A percentile compares a stretch with the other conserved stretches of the same genome.
Evolutionary conservation across 148 eudicot genomes (phyloP).

Genomic region (Chenopodium quinoa): DNA sequence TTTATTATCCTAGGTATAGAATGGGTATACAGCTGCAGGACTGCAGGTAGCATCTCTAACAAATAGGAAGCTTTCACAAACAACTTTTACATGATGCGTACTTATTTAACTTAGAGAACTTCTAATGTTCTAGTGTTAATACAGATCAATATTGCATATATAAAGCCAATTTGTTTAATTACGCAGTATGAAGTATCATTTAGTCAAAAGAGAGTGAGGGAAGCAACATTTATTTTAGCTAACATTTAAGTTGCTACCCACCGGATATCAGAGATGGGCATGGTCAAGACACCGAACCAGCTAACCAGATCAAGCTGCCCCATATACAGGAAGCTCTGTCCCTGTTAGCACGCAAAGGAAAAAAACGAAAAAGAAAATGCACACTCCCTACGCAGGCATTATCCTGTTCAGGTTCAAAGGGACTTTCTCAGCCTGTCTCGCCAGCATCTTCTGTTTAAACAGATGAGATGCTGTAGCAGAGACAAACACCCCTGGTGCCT

Average conservation of each 20-base stretch:
- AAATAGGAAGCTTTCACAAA: not conserved
- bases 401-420: constrained; percentile 99
- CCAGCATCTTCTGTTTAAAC: constrained; percentile 27
- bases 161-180: too few species aligned
- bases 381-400: constrained; percentile 99
- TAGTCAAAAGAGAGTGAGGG: not conserved
- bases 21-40: not conserved
- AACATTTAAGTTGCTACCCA: constrained; percentile 15
- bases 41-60: not conserved
- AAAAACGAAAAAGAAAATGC: constrained; percentile 48
- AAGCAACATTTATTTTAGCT: constrained; percentile 8
- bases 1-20: not conserved
- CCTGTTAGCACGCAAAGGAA: constrained; percentile 55
- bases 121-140: not conserved
- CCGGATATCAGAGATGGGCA: constrained; percentile 28
- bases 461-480: constrained; percentile 43
- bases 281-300: constrained; percentile 25
- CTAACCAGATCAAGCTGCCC: constrained; percentile 23
- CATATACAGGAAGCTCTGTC: constrained; percentile 23
- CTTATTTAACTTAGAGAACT: not conserved
- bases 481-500: constrained; percentile 99
- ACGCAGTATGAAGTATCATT: too few species aligned
- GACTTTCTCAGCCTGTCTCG: constrained; percentile 93
- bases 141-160: not conserved
- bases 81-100: not conserved